Base-by-base conservation (phyloP, 768 basidiomycete genomes). In the Russula sp. region DNA sequence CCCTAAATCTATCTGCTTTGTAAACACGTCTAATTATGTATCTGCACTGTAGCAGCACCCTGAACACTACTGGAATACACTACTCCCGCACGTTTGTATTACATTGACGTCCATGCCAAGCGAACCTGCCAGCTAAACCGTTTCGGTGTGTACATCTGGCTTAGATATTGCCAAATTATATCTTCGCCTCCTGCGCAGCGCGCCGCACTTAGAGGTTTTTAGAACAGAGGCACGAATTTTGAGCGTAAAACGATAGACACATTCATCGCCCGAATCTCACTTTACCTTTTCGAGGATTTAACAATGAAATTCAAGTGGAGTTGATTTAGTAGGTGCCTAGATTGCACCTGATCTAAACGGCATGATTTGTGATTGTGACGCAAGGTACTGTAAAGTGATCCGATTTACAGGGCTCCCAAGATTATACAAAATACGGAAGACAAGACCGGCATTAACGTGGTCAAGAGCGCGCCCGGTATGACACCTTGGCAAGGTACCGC, bases 221-320 rank as follows among this genome's bases (percentile, higher is more conserved):
- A 22, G 22, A 40, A 27, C 37, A 53, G 16, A 42, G 37, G 54
- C 37, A 31, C 34, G 22, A 34, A 20, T 22, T 40, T 48, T 34
- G 47, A 37, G 27, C 47, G 53, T 40, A 48, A 54, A 20, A 31
- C 18, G n/a, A 51, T 10, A 49, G 40, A 11, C 5, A 42, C n/a
- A 18, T 20, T 35, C 16, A 10, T 44, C 42, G 22, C 6, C 49
- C 32, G 14, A n/a, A 31, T 13, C 62, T 54, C 53, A 37, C 63
- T 39, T 64, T 55, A 35, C 63, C 53, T 22, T 57, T 59, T 22
- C 22, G n/a, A 54, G 62, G 34, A 18, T 35, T 14, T 27, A 49
- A 39, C 22, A 37, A 31, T 13, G 39, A 44, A 59, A 42, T 50
- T 14, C 42, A 42, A 59, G 50, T 22, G 22, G 18, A 52, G 27